phyloP scores from a whole-genome alignment of 2,329 filamentous ascomycete species.

The Fusarium scirpi region DNA sequence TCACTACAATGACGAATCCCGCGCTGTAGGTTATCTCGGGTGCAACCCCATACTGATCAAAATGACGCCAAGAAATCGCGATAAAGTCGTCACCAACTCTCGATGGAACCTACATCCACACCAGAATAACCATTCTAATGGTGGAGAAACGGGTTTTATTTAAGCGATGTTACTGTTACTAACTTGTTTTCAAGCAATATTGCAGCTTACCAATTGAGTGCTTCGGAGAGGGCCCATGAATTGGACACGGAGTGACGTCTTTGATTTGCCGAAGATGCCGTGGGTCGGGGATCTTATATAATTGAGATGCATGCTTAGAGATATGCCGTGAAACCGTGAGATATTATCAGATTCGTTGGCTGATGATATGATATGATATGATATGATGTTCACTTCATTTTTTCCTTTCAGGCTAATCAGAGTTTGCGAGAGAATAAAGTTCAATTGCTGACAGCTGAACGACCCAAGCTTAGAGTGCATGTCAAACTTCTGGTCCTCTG shows the following conservation, averaged over 20 bases:
- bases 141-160: neutral
- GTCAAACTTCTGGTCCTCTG: neutral
- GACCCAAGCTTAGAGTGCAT: neutral
- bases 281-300: neutral
- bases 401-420: neutral
- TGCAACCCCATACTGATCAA: neutral
- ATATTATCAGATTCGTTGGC: neutral
- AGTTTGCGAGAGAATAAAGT: neutral
- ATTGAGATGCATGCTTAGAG: neutral
- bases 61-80: conserved; percentile 10
- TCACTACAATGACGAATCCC: neutral
- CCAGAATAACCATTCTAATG: neutral
- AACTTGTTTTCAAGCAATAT: neutral
- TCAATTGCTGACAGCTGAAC: no score
- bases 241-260: neutral
- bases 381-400: neutral
- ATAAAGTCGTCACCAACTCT: neutral
- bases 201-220: neutral
- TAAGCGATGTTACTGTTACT: neutral
- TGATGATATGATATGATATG: no score
- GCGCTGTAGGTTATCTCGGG: neutral
- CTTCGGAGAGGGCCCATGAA: neutral
- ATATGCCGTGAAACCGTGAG: neutral
- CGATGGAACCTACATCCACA: neutral
- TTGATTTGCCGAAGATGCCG: neutral